Conservation (phyloP, 768 basidiomycete genomes). For the Plicaturopsis crispa region DNA sequence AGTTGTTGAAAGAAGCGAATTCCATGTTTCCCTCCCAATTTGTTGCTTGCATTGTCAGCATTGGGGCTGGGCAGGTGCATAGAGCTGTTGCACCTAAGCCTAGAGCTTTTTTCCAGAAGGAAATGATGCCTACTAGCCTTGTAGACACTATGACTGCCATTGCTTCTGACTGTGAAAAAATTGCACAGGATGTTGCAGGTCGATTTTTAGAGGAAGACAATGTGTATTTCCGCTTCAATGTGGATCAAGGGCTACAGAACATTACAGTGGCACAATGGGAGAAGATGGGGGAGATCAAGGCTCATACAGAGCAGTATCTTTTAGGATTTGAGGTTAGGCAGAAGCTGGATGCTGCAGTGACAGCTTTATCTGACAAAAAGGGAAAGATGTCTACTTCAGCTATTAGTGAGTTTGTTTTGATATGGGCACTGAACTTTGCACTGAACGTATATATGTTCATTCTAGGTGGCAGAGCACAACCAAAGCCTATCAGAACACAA, state of each 20-base stretch:
- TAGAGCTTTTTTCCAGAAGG: no score
- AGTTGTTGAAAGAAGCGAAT: background rate
- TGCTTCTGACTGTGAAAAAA: background rate
- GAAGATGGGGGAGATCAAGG: background rate
- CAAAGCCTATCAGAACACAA: no score
- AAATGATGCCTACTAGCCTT: background rate
- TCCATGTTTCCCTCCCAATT: background rate
- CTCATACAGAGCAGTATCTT: background rate
- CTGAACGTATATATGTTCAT: no score
- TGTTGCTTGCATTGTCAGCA: background rate
- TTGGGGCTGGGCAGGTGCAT: background rate
- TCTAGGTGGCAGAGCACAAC: no score
- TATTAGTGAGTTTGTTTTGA: no score
- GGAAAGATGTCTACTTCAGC: no score
- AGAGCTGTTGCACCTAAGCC: no score
- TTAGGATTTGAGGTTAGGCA: background rate
- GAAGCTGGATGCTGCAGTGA: background rate
- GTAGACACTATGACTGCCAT: background rate
- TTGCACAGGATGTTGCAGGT: background rate
- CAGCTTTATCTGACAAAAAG: no score
- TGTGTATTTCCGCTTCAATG: slow-evolving; percentile 1
- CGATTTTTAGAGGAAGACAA: background rate
- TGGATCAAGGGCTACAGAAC: slow-evolving; percentile 1
- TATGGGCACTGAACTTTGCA: no score
- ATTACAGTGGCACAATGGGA: background rate